phyloP scores from a whole-genome alignment of 2,329 filamentous ascomycete species.

The Coniochaeta hoffmannii region DNA sequence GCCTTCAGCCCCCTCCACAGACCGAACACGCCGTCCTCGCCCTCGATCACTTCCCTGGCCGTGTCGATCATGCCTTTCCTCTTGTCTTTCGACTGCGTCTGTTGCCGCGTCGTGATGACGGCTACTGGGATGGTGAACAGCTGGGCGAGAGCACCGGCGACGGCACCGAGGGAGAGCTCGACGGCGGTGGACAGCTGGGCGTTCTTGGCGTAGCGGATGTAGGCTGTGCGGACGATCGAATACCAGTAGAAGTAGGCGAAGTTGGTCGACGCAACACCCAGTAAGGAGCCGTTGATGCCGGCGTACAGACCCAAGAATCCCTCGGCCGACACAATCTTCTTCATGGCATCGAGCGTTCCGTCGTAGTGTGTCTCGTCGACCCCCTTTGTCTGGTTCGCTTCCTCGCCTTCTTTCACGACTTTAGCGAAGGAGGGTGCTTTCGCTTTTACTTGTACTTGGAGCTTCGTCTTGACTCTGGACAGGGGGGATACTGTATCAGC shows the following conservation, averaged over 20 bases:
- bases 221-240: conserved; percentile 75
- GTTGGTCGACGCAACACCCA: conserved; percentile 94
- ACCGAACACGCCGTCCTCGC: conserved; percentile 82
- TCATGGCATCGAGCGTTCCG: conserved; percentile 81
- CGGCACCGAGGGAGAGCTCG: conserved; percentile 78
- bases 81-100: conserved; percentile 80
- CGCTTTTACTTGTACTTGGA: conserved; percentile 86
- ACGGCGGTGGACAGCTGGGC: conserved; percentile 65
- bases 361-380: conserved; percentile 65
- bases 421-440: conserved; percentile 38
- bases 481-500: neutral
- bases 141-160: conserved; percentile 86
- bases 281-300: conserved; percentile 76
- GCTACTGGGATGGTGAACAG: conserved; percentile 94
- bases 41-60: conserved; percentile 78
- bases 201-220: conserved; percentile 53
- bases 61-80: conserved; percentile 83
- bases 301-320: conserved; percentile 78
- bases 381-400: conserved; percentile 27
- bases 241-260: conserved; percentile 99
- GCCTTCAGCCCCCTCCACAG: conserved; percentile 95
- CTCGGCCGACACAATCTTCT: conserved; percentile 74
- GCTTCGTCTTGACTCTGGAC: conserved; percentile 81
- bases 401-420: conserved; percentile 20
- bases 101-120: conserved; percentile 91